Evolutionary conservation across 116 monocot genomes (phyloP), one percentile per base, ranked within the genome.

Genomic region (Papilionanthe hybrid): DNA sequence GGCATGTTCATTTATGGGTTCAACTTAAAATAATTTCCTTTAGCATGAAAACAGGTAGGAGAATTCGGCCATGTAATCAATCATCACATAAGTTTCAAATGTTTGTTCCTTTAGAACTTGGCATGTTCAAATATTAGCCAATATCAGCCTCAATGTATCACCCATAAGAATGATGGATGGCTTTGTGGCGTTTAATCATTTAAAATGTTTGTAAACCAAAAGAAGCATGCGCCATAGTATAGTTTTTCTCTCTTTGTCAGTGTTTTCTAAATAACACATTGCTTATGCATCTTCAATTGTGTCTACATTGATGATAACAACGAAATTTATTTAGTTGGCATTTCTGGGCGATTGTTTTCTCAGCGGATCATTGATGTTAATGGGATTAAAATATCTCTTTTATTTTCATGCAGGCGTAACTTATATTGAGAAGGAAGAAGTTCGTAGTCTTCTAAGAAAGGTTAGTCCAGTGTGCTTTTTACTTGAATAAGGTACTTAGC

Each of bases 371-470:
- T 37, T 71, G 71, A 15, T 71, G 71, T 37, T 17, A 37, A 37
- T 37, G 15, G 28, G 37, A 44, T 20, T 73, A 44, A 73, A 73
- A 22, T 20, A 43, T 73, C 42, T 9, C 44, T 20, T 60, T 9
- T n/a, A 49, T 11, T 27, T 15, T 87, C 10, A 53, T 90, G 79
- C 57, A 95, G 95, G 95, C 77, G 42, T 88, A 19, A 72, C 91
- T 43, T 95, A 95, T 87, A 66, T 78, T 80, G 93, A 95, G 75
- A 95, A 95, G 84, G 93, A 91, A 82, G 91, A 93, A 89, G 91
- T 95, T 23, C 89, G 91, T 63, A 72, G 83, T 75, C 93, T 93
- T 86, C 57, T 95, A 77, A 91, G 91, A 78, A 81, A 91, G 93
- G 95, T 95, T 77, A 79, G 85, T 48, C 41, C 82, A 79, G 11